Base-by-base conservation (phyloP, 805 yeast genomes). In the Monosporozyma aerobia region DNA sequence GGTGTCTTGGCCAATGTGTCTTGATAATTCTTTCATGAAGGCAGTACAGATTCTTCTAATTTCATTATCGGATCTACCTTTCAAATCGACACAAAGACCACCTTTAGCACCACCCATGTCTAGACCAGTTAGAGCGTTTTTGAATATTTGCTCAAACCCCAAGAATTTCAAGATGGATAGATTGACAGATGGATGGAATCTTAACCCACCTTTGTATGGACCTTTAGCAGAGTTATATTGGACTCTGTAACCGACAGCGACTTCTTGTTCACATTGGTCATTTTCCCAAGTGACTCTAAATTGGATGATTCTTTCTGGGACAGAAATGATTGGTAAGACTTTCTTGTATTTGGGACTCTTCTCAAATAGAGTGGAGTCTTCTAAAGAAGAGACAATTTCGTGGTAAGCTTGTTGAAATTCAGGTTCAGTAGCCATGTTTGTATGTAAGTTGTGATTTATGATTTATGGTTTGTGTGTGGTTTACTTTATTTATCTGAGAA, bases 81-180 rank as follows among this genome's bases (percentile, higher is more conserved):
- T 92, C 67, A 97, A 96, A 77, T 90, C 90, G 76, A 92, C 94
- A 76, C 92, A 97, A 56, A 96, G 79, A 73, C 99, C 99, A 81
- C 99, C 99, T 74, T 92, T 92, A 76, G 96, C 99, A 78, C 99
- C 99, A 72, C 99, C 99, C 86, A 92, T 90, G 81, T 84, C 81
- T 65, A 90, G 81, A 67, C 98, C 98, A 64, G 99, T 92, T 68
- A 92, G 79, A 50, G 99, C 98, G 70, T 92, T 92, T 82, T 92
- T 92, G 82, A 92, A 94, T 73, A 90, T 90, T 77, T 92, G 99
- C 79, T 92, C 99, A 73, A 88, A 92, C 67, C 98, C 99, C 69
- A 92, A 80, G 76, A 92, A 92, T 78, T 92, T 92, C 71, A 92
- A 81, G 73, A 92, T 88, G 53, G 97, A 89, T 67, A 92, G 79